Evolutionary conservation across 2,329 filamentous ascomycete species (phyloP).

Genomic region (Endothia cerciana): DNA sequence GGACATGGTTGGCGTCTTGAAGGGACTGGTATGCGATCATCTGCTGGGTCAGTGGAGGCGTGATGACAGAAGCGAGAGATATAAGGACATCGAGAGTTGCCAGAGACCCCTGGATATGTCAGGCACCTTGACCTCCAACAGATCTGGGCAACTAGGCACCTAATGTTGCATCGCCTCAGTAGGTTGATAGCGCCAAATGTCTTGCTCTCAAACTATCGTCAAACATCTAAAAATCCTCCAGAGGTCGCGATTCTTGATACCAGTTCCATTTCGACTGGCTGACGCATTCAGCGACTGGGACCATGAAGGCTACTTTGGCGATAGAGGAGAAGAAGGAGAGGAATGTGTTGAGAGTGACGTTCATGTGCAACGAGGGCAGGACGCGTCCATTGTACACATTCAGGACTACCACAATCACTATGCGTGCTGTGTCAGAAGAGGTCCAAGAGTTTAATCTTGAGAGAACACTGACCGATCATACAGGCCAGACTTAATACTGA

Average conservation of each 20-base stretch:
- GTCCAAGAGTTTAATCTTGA: no score
- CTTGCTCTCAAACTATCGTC: conserved; percentile 21
- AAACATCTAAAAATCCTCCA: conserved; percentile 33
- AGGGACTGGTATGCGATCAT: neutral
- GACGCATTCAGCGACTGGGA: conserved; percentile 35
- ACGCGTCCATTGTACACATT: conserved; percentile 30
- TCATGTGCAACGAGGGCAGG: conserved; percentile 32
- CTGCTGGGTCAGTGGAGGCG: neutral
- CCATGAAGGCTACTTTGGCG: conserved; percentile 32
- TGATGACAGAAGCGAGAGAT: neutral
- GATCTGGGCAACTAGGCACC: neutral
- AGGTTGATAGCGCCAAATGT: neutral
- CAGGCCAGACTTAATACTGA: no score
- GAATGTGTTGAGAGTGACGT: conserved; percentile 37
- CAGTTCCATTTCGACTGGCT: conserved; percentile 36
- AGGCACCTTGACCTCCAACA: neutral
- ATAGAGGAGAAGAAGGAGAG: conserved; percentile 36
- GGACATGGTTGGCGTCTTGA: neutral
- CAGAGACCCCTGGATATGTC: neutral
- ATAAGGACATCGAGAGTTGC: neutral
- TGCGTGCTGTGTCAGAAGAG: neutral
- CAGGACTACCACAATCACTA: neutral
- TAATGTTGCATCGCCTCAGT: neutral
- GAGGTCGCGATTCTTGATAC: conserved; percentile 28
- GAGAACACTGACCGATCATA: no score